These are phyloP conservation scores for Kentomonas sorsogonicus DNA, from an alignment of 208 protist species.

Conservation along the genomic window DNA sequence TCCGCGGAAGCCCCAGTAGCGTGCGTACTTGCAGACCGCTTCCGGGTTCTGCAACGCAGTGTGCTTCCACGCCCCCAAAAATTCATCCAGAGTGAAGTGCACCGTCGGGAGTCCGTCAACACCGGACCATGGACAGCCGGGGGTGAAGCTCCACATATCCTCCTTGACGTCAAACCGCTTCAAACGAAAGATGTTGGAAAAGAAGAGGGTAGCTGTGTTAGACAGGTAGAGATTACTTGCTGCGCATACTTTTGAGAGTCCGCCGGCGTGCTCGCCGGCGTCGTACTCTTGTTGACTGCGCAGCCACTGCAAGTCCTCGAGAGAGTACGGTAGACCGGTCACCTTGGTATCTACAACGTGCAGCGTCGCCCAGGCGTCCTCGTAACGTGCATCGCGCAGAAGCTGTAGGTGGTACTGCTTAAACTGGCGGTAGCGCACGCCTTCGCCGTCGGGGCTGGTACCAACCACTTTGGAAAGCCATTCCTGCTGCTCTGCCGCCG, in stretches of 20 bases:
- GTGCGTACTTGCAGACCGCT: slow-evolving; percentile 74
- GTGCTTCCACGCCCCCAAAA: slow-evolving; percentile 88
- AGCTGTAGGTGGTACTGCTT: slow-evolving; percentile 29
- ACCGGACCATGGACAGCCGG: slow-evolving; percentile 74
- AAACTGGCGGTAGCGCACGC: slow-evolving; percentile 21
- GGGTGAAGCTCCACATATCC: slow-evolving; percentile 77
- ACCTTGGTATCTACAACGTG: slow-evolving; percentile 51
- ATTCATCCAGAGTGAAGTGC: slow-evolving; percentile 54
- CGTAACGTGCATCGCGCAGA: slow-evolving; percentile 26
- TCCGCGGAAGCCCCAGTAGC: slow-evolving; percentile 84
- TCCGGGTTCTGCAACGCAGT: slow-evolving; percentile 64
- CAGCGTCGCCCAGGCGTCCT: slow-evolving; percentile 77
- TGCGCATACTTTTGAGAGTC: no score
- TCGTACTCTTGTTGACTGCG: slow-evolving; percentile 53
- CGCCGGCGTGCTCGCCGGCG: no score
- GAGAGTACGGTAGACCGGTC: slow-evolving; percentile 72
- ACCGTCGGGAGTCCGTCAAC: slow-evolving; percentile 44
- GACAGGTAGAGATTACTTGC: no score
- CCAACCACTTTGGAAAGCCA: slow-evolving; percentile 20
- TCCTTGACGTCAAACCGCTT: slow-evolving; percentile 32
- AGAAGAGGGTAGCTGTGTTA: slow-evolving; percentile 72
- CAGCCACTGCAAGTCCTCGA: slow-evolving; percentile 67
- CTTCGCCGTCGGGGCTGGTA: slow-evolving; percentile 16
- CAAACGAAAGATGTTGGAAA: slow-evolving; percentile 72
- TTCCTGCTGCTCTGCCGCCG: slow-evolving; percentile 24